A percentile compares a stretch with the other conserved stretches of the same genome.
Conservation (phyloP, 2,329 filamentous ascomycete species). For the Hymenoscyphus albidus region DNA sequence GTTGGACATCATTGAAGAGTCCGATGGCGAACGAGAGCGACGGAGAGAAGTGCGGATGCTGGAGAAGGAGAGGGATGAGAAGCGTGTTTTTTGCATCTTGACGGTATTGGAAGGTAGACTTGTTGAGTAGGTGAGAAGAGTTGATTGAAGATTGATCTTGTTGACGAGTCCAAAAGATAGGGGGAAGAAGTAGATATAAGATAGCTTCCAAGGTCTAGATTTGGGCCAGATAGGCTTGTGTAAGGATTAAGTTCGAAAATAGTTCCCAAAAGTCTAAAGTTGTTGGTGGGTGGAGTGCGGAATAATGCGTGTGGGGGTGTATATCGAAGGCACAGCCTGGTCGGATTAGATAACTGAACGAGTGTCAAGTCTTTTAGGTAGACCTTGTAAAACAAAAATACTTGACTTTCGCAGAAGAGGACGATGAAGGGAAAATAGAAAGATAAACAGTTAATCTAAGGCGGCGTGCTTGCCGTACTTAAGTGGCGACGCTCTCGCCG, state of each 20-base stretch:
- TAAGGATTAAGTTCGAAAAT: slow-evolving; percentile 6
- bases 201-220: not conserved
- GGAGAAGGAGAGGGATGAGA: slow-evolving; percentile 45
- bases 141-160: not conserved
- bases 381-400: slow-evolving; percentile 10
- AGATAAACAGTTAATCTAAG: slow-evolving; percentile 15
- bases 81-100: slow-evolving; percentile 33
- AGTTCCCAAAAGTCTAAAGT: not conserved
- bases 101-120: slow-evolving; percentile 1
- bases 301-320: slow-evolving; percentile 6
- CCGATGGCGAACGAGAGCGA: slow-evolving; percentile 43
- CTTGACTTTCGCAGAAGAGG: not conserved
- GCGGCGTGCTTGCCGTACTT: slow-evolving; percentile 24
- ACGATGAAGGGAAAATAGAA: slow-evolving; percentile 6
- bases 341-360: slow-evolving; percentile 23
- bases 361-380: slow-evolving; percentile 28
- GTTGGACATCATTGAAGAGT: slow-evolving; percentile 29
- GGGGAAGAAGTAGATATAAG: not conserved
- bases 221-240: not conserved
- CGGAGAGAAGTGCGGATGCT: slow-evolving; percentile 52
- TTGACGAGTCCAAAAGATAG: not conserved
- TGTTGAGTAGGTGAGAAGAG: slow-evolving; percentile 2
- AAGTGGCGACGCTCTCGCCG: slow-evolving; percentile 19
- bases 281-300: slow-evolving; percentile 1
- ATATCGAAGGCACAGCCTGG: slow-evolving; percentile 25